Evolutionary conservation across 2,329 filamentous ascomycete species (phyloP).

Genomic region (Fusarium fujikuroi): DNA sequence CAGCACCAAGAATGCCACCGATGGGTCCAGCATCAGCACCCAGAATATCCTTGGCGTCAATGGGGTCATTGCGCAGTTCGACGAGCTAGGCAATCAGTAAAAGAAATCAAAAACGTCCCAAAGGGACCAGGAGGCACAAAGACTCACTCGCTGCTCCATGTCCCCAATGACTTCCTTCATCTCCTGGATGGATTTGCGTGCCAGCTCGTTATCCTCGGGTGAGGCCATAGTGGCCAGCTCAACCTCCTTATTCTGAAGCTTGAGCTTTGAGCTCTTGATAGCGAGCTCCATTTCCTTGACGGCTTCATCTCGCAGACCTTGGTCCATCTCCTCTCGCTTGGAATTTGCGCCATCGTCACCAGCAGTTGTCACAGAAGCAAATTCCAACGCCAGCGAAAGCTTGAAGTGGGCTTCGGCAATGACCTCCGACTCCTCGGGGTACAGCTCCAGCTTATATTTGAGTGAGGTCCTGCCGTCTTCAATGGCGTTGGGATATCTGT

Average conservation of each 20-base stretch:
- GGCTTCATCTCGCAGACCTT: constrained; percentile 76
- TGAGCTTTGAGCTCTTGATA: constrained; percentile 76
- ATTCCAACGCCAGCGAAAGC: constrained; percentile 93
- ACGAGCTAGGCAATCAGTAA: constrained; percentile 60
- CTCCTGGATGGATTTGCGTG: constrained; percentile 72
- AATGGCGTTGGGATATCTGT: constrained; percentile 84
- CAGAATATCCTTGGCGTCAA: constrained; percentile 54
- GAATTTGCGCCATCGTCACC: constrained; percentile 59
- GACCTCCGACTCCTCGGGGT: constrained; percentile 82
- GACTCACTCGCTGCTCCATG: constrained; percentile 77
- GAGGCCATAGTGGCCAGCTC: constrained; percentile 70
- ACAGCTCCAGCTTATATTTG: constrained; percentile 80
- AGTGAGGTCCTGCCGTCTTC: constrained; percentile 83
- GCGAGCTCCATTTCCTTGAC: constrained; percentile 77
- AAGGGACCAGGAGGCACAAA: constrained; percentile 7
- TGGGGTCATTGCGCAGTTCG: constrained; percentile 71
- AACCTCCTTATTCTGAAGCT: constrained; percentile 76
- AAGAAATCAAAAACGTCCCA: neutral
- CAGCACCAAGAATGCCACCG: constrained; percentile 71
- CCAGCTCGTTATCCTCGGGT: constrained; percentile 73
- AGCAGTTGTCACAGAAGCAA: constrained; percentile 79
- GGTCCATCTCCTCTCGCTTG: constrained; percentile 69
- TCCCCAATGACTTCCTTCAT: constrained; percentile 82
- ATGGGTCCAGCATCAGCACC: constrained; percentile 57
- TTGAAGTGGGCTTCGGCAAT: constrained; percentile 97